Conservation (phyloP, 2,329 filamentous ascomycete species). For the Scortechinia acanthostroma region DNA sequence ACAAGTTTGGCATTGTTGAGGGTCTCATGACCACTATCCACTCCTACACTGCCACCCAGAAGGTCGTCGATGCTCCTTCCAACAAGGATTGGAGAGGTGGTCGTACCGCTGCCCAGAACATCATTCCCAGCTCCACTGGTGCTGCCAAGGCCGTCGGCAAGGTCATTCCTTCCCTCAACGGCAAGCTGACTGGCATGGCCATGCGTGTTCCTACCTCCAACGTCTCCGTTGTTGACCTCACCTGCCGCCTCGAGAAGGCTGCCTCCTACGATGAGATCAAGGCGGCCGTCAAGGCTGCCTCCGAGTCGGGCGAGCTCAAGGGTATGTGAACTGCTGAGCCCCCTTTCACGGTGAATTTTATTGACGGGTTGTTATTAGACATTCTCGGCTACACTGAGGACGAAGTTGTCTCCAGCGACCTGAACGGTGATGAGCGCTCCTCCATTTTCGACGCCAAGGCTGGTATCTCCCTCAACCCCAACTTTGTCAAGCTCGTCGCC, state of each 20-base stretch:
- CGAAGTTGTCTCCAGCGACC: conserved; percentile 85
- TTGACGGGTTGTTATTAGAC: conserved; percentile 41
- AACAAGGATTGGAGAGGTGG: conserved; percentile 99
- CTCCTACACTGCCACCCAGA: conserved; percentile 99
- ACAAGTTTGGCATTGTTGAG: conserved; percentile 95
- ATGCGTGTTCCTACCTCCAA: conserved; percentile 98
- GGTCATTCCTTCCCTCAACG: conserved; percentile 95
- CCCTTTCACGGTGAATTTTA: conserved; percentile 4
- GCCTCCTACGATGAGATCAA: conserved; percentile 91
- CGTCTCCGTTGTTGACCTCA: conserved; percentile 98
- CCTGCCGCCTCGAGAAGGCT: conserved; percentile 84
- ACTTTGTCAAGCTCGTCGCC: conserved; percentile 96
- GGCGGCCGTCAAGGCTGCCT: conserved; percentile 77
- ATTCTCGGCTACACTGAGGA: conserved; percentile 95
- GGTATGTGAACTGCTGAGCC: conserved; percentile 41
- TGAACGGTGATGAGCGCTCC: conserved; percentile 86
- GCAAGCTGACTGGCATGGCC: conserved; percentile 99
- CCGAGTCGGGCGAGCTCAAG: conserved; percentile 78
- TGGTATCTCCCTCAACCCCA: conserved; percentile 94
- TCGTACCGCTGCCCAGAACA: conserved; percentile 97
- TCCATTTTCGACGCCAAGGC: conserved; percentile 99
- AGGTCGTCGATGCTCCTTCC: conserved; percentile 97
- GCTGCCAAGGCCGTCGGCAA: conserved; percentile 99
- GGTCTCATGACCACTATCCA: conserved; percentile 99
- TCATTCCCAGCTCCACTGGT: conserved; percentile 98